Evolutionary conservation across 1,139 yeast species (phyloP).

Genomic region (Candida tropicalis): DNA sequence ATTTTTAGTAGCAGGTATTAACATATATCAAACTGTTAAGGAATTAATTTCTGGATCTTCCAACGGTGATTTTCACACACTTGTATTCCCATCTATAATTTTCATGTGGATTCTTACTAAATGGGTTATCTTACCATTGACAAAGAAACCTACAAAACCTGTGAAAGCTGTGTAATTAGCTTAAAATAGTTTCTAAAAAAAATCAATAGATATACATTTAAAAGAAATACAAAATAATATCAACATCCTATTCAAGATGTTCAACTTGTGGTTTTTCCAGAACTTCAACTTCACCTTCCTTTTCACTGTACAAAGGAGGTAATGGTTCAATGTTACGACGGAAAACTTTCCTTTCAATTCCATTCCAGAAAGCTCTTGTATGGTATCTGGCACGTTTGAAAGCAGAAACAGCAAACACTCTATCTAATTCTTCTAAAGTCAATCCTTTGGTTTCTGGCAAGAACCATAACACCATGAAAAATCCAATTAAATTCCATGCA

Average conservation of each 20-base stretch:
- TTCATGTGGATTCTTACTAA: neutral
- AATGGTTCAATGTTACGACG: slow-evolving; percentile 49
- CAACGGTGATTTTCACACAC: neutral
- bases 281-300: no score
- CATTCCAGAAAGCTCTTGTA: slow-evolving; percentile 44
- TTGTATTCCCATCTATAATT: neutral
- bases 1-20: slow-evolving; percentile 2
- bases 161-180: no score
- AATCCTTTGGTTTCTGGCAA: slow-evolving; percentile 74
- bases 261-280: no score
- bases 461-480: slow-evolving; percentile 65
- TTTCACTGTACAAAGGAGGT: slow-evolving; percentile 49
- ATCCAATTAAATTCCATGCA: slow-evolving; percentile 81
- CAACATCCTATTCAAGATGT: no score
- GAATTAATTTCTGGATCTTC: neutral
- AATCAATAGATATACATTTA: no score
- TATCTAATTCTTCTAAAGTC: slow-evolving; percentile 73
- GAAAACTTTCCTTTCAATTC: slow-evolving; percentile 44
- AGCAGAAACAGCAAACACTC: slow-evolving; percentile 62
- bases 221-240: no score
- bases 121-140: slow-evolving; percentile 1
- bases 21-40: neutral
- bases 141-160: neutral
- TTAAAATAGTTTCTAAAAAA: no score
- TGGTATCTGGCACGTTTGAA: slow-evolving; percentile 59